These are phyloP conservation scores for Candida jianshihensis DNA, from an alignment of 805 yeast genomes.

Conservation along the genomic window DNA sequence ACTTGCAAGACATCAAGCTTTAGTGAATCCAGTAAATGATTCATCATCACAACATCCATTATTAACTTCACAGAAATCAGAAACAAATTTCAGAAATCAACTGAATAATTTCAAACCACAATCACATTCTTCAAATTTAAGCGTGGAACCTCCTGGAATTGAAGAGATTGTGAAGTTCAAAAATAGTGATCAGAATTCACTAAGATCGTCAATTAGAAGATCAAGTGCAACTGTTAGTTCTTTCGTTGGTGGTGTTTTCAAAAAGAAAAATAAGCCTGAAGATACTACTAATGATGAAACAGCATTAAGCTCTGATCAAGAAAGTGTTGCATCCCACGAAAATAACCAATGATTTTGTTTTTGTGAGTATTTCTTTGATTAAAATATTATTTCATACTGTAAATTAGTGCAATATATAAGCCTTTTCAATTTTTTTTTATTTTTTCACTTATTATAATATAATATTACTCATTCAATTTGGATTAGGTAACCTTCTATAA, in stretches of 20 bases:
- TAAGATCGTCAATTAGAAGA: slow-evolving; percentile 32
- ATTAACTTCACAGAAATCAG: slow-evolving; percentile 18
- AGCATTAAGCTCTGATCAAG: slow-evolving; percentile 20
- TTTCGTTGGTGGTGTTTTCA: slow-evolving; percentile 25
- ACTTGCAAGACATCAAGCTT: slow-evolving; percentile 32
- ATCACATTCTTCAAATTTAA: slow-evolving; percentile 10
- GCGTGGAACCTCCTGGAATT: slow-evolving; percentile 31
- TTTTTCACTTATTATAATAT: no score
- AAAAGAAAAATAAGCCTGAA: slow-evolving; percentile 17
- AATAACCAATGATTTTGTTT: no score
- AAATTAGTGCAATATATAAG: no score
- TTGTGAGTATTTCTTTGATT: no score
- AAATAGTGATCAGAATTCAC: slow-evolving; percentile 20
- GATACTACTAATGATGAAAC: slow-evolving; percentile 21
- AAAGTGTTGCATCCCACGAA: slow-evolving; percentile 7
- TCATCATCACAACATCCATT: slow-evolving; percentile 21
- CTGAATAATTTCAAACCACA: slow-evolving; percentile 13
- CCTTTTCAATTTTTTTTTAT: no score
- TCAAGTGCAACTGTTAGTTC: slow-evolving; percentile 37
- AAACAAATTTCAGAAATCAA: slow-evolving; percentile 17
- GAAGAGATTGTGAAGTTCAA: slow-evolving; percentile 30
- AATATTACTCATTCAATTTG: no score
- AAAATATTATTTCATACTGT: no score
- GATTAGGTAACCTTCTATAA: slow-evolving; percentile 64
- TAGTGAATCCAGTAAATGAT: slow-evolving; percentile 20